A percentile compares a stretch with the other conserved stretches of the same genome.
These are phyloP conservation scores for Nephelium lappaceum DNA, from an alignment of 345 rosid species.

Conservation along the genomic window DNA sequence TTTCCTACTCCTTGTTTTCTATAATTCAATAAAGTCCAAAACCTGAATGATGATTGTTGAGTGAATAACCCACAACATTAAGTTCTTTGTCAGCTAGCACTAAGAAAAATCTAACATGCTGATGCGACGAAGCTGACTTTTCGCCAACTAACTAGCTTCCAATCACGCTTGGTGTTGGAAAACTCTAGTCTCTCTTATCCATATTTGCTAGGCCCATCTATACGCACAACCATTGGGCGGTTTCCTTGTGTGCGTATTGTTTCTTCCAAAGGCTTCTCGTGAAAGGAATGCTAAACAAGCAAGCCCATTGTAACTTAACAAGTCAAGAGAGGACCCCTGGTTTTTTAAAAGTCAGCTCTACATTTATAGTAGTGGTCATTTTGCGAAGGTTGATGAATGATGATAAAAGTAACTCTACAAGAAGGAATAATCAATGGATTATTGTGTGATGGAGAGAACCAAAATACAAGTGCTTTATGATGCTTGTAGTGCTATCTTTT, in stretches of 20 bases:
- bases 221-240: neutral
- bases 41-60: neutral
- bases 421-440: neutral
- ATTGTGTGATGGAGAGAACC: conserved; percentile 21
- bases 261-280: neutral
- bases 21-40: too few species aligned
- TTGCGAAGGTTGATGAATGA: too few species aligned
- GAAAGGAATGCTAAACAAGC: neutral
- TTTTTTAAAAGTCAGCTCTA: neutral
- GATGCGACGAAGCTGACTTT: neutral
- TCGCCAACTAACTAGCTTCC: neutral
- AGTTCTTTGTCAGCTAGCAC: neutral
- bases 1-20: too few species aligned
- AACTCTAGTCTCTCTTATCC: neutral
- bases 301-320: conserved; percentile 23
- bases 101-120: neutral
- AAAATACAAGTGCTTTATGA: conserved; percentile 42
- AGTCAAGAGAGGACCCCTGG: neutral
- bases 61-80: neutral
- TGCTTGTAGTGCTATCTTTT: conserved; percentile 32
- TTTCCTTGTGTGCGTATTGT: neutral
- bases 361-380: too few species aligned
- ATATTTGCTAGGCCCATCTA: neutral
- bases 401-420: too few species aligned
- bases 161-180: neutral